Evolutionary conservation across 2,329 filamentous ascomycete species (phyloP).

Genomic region (Cladorrhinum sp.): DNA sequence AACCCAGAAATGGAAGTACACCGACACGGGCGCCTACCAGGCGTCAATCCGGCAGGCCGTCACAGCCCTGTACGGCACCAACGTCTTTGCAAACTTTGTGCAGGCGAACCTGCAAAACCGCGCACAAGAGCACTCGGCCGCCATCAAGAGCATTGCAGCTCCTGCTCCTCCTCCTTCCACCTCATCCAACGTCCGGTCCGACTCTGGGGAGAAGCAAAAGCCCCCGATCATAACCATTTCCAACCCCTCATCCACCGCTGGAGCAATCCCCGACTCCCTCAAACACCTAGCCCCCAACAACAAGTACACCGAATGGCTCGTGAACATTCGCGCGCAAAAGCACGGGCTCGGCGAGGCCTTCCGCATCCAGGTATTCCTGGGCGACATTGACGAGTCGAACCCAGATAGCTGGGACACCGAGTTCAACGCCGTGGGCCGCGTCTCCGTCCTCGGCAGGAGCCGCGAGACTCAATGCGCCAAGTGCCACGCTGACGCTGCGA

Average conservation of each 20-base stretch:
- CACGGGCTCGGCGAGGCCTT: slow-evolving; percentile 49
- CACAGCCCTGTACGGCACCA: slow-evolving; percentile 24
- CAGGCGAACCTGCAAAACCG: slow-evolving; percentile 14
- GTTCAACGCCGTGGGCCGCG: slow-evolving; percentile 46
- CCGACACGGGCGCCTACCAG: slow-evolving; percentile 21
- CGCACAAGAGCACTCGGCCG: slow-evolving; percentile 8
- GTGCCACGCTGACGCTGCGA: slow-evolving; percentile 24
- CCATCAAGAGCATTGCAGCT: background rate
- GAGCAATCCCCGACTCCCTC: slow-evolving; percentile 24
- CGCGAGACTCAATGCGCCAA: slow-evolving; percentile 27
- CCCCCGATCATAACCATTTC: background rate
- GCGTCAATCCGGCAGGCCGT: slow-evolving; percentile 21
- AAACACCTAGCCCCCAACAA: slow-evolving; percentile 29
- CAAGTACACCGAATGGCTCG: slow-evolving; percentile 49
- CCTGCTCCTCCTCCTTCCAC: background rate
- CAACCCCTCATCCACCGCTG: slow-evolving; percentile 11
- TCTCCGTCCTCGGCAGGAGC: slow-evolving; percentile 40
- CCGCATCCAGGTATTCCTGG: slow-evolving; percentile 55
- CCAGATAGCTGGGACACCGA: slow-evolving; percentile 40
- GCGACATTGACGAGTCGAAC: slow-evolving; percentile 27
- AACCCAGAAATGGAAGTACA: slow-evolving; percentile 28
- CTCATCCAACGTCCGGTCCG: too few relatives aligned
- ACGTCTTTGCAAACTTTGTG: slow-evolving; percentile 23
- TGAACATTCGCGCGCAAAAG: slow-evolving; percentile 53
- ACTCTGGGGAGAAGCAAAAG: too few relatives aligned